Evolutionary conservation across 192 early-diverging fungal genomes (phyloP).

Genomic region (Kickxella alabastrina): DNA sequence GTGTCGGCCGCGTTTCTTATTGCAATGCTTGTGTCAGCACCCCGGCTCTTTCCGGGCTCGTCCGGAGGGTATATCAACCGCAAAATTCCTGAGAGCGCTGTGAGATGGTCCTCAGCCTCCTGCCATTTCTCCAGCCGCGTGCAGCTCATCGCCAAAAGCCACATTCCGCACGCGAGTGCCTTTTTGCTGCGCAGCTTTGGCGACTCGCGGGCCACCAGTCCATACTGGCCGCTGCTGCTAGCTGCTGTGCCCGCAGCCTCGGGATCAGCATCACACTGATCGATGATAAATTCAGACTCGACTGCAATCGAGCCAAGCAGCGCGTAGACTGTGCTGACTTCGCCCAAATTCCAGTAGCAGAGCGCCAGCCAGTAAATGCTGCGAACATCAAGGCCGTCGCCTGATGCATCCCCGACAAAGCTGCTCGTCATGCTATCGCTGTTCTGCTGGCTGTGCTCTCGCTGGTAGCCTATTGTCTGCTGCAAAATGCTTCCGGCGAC

Average conservation of each 20-base stretch:
- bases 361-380: conserved; percentile 50
- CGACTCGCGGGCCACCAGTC: conserved; percentile 1
- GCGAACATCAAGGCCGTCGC: conserved; percentile 26
- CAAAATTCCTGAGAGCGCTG: conserved; percentile 9
- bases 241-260: background rate
- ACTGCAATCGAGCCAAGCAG: conserved; percentile 21
- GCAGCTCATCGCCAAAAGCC: conserved; percentile 40
- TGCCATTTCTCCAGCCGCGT: conserved; percentile 52
- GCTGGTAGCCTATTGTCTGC: conserved; percentile 17
- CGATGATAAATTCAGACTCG: conserved; percentile 32
- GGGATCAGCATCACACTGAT: conserved; percentile 5
- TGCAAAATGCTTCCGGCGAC: conserved; percentile 33
- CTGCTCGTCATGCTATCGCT: background rate
- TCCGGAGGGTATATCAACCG: conserved; percentile 20
- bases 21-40: conserved; percentile 9
- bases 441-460: background rate
- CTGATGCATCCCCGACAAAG: background rate
- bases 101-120: conserved; percentile 49
- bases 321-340: conserved; percentile 28
- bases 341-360: conserved; percentile 50
- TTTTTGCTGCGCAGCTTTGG: conserved; percentile 16
- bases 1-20: background rate
- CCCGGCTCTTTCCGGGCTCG: conserved; percentile 13
- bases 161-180: conserved; percentile 43
- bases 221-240: background rate